These are phyloP conservation scores for Astrothelium macrocarpum DNA, from an alignment of 495 filamentous ascomycete genomes.

Conservation along the genomic window DNA sequence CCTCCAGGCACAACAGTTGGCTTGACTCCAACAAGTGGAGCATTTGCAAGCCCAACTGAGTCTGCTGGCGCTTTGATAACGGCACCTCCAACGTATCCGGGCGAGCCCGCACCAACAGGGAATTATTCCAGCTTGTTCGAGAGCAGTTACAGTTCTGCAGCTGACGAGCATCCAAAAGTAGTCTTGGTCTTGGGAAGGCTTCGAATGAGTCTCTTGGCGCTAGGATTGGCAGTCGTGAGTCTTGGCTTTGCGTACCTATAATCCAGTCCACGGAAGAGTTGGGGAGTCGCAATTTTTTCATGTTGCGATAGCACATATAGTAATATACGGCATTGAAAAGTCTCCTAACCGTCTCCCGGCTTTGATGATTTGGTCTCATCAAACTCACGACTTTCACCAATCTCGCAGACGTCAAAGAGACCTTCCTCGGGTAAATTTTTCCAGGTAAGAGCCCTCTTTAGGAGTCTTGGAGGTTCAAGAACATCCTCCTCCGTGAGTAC, in stretches of 20 bases:
- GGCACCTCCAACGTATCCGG: not conserved
- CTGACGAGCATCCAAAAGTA: not conserved
- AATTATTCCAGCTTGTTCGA: slow-evolving; percentile 1
- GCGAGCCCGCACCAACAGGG: not conserved
- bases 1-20: not conserved
- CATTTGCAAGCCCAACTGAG: not conserved
- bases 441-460: slow-evolving; percentile 64
- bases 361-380: not conserved
- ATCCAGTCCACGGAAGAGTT: not conserved
- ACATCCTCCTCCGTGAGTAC: slow-evolving; percentile 79
- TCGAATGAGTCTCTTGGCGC: not conserved
- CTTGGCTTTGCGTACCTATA: not conserved
- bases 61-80: not conserved
- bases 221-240: not conserved
- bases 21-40: not conserved
- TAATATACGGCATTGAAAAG: too few species aligned
- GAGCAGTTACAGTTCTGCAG: not conserved
- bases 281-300: not conserved
- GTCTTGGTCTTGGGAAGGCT: not conserved
- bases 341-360: too few species aligned
- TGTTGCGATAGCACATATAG: not conserved
- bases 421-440: slow-evolving; percentile 63
- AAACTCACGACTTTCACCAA: slow-evolving; percentile 75
- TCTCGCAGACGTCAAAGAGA: slow-evolving; percentile 78
- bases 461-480: slow-evolving; percentile 66